phyloP scores from a whole-genome alignment of 257 asterid genomes.

The Ilex asprella region DNA sequence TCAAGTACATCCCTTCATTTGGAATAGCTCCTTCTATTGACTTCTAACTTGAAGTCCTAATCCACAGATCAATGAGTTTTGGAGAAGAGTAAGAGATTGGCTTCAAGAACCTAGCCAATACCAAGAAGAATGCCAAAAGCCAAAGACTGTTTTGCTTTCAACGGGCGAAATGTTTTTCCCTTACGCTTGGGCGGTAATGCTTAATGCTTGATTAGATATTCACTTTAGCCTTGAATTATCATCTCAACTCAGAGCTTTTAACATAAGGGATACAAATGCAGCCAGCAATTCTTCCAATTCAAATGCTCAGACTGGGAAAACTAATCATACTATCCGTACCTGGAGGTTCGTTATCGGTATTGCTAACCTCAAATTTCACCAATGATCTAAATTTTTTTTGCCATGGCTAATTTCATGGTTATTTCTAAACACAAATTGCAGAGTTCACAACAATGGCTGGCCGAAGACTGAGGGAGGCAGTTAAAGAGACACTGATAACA shows the following conservation, averaged over 20 bases:
- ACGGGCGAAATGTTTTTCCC: slow-evolving; percentile 60
- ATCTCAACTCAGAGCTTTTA: no score
- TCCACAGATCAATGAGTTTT: slow-evolving; percentile 40
- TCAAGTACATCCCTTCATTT: no score
- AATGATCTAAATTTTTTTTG: neutral
- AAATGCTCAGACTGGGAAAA: slow-evolving; percentile 48
- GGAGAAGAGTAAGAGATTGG: slow-evolving; percentile 42
- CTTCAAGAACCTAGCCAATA: slow-evolving; percentile 41
- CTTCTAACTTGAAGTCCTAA: no score
- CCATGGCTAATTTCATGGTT: neutral
- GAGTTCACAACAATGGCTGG: slow-evolving; percentile 74
- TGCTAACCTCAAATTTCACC: no score
- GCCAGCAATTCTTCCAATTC: slow-evolving; percentile 62
- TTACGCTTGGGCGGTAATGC: slow-evolving; percentile 60
- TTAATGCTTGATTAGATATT: no score
- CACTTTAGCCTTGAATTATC: no score
- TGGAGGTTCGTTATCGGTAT: slow-evolving; percentile 28
- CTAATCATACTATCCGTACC: slow-evolving; percentile 46
- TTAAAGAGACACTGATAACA: slow-evolving; percentile 40
- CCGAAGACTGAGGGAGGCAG: slow-evolving; percentile 49
- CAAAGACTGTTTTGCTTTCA: slow-evolving; percentile 47
- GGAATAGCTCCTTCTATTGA: no score
- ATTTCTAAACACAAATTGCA: slow-evolving; percentile 10
- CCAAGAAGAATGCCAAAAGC: slow-evolving; percentile 57
- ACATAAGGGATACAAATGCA: slow-evolving; percentile 8